Base-by-base conservation (phyloP, 2,329 filamentous ascomycete genomes). In the Colletotrichum tabaci region DNA sequence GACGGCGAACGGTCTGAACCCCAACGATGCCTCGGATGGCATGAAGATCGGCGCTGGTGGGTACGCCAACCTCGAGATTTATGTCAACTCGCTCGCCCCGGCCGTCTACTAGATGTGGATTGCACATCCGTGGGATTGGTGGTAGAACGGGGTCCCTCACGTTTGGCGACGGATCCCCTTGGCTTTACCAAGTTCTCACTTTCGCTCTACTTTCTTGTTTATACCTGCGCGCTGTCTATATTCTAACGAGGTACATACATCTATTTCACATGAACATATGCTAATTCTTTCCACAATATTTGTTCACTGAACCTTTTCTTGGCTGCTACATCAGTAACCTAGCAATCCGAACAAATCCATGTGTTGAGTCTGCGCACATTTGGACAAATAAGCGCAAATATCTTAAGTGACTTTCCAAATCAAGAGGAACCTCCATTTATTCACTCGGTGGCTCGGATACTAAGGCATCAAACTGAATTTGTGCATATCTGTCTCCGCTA, bases 41-140 rank as follows among this genome's bases (percentile, higher is more conserved):
- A 84, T 85, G 81, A 75, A 75, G 70, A 82, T 83, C 61, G 78
- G 81, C 15, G 80, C 77, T 13, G 82, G 82, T 47, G 84, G 85
- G 7, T 87, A 86, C 67, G 78, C 80, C 5, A 86, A 85, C 71
- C 79, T 87, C 15, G 85, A 88, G 76, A 82, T 84, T 61, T 87
- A 87, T 77, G 82, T 86, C 21, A 87, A 88, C 73, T 86, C 84
- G 13, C 77, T 88, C 40, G 81, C 86, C 13, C 76, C 77, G 10
- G 60, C 65, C 1, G 65, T 71, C 15, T 71, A 71, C 83, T 86
- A 44, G 81, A 85, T 74, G 88, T 80, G 80, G 0, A 85, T 86
- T 26, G 10, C 26, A 1, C 30, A n/a, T 30, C 9, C 15, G 15
- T 4, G 18, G 21, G 15, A 18, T 18, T n/a, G 49, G 35, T 13